Conservation (phyloP, 805 yeast species). For the Saccharomyces kudriavzevii region DNA sequence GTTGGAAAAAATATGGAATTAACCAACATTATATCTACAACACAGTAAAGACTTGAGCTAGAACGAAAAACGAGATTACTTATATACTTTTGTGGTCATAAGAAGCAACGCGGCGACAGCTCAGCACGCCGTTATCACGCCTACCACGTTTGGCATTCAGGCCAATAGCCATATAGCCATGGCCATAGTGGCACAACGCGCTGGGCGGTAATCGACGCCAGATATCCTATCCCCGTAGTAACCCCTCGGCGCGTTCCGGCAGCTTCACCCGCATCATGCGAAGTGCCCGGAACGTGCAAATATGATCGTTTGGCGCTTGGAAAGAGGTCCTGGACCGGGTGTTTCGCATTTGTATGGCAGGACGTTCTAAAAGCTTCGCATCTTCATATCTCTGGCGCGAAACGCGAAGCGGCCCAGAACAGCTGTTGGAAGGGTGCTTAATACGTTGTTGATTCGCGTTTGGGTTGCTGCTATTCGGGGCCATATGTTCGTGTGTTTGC, state of each 20-base stretch:
- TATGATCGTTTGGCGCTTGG: not conserved
- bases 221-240: not conserved
- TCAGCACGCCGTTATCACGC: not conserved
- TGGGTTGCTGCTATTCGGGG: not conserved
- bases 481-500: not conserved
- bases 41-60: too few species aligned
- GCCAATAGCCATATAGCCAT: not conserved
- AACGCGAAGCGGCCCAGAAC: not conserved
- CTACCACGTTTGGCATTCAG: not conserved
- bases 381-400: not conserved
- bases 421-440: not conserved
- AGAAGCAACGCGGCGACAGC: not conserved
- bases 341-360: constrained; percentile 3
- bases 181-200: constrained; percentile 1
- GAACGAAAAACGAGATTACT: not conserved
- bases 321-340: not conserved
- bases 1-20: too few species aligned
- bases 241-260: not conserved
- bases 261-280: not conserved
- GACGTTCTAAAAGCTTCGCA: constrained; percentile 3
- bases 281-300: not conserved
- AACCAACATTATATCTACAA: too few species aligned
- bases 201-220: constrained; percentile 2
- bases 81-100: not conserved
- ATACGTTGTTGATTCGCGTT: not conserved